Evolutionary conservation across 2,329 filamentous ascomycete species (phyloP).

Genomic region (Sarocladiaceae sp.): DNA sequence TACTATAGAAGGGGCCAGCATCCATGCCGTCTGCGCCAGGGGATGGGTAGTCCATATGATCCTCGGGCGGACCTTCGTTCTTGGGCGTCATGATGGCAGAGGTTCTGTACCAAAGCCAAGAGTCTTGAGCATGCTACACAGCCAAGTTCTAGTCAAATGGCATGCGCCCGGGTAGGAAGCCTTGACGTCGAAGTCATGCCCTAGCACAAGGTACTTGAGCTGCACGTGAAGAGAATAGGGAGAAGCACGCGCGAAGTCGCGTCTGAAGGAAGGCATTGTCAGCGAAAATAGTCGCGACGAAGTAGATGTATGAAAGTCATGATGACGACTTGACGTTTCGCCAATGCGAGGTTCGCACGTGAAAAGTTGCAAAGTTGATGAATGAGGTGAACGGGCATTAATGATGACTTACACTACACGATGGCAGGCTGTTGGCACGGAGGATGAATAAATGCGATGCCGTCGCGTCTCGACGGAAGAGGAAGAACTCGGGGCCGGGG

Average conservation of each 20-base stretch:
- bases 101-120: no score
- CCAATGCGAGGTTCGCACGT: no score
- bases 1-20: constrained; percentile 37
- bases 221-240: background rate
- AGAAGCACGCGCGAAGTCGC: background rate
- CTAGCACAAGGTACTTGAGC: background rate
- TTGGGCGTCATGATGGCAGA: constrained; percentile 24
- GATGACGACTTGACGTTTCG: background rate
- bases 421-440: constrained; percentile 24
- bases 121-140: no score
- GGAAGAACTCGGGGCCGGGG: constrained; percentile 38
- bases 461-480: constrained; percentile 33
- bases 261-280: constrained; percentile 5
- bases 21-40: constrained; percentile 39
- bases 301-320: constrained; percentile 3
- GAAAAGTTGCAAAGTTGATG: no score
- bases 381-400: no score
- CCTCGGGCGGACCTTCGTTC: constrained; percentile 31
- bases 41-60: constrained; percentile 39
- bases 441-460: constrained; percentile 38
- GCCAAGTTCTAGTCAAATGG: no score
- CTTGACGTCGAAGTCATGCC: background rate
- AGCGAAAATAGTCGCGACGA: constrained; percentile 7
- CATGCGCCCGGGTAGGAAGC: no score
- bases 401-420: constrained; percentile 27